Conservation (phyloP, 2,329 filamentous ascomycete species). For the Stachybotrys elegans region DNA sequence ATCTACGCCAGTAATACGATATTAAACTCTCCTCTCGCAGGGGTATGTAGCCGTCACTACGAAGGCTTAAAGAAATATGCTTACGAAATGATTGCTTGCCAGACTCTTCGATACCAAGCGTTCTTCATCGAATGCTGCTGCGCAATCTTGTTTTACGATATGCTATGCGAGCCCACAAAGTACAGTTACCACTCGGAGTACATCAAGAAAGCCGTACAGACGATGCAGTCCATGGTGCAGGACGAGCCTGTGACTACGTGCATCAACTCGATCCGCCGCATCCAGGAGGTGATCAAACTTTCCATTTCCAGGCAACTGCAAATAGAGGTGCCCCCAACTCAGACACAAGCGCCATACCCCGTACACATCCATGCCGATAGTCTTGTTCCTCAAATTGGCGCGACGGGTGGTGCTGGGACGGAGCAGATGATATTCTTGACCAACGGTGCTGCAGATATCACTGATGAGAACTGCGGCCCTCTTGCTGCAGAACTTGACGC, state of each 20-base stretch:
- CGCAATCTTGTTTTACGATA: neutral
- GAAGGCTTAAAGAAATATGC: no score
- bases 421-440: constrained; percentile 2
- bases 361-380: neutral
- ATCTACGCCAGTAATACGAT: neutral
- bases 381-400: neutral
- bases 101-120: neutral
- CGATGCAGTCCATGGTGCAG: neutral
- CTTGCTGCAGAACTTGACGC: neutral
- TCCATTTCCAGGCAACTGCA: neutral
- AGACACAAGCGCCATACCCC: neutral
- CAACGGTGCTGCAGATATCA: neutral
- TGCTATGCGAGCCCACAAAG: neutral
- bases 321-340: neutral
- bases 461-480: neutral
- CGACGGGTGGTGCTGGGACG: neutral
- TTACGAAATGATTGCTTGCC: neutral
- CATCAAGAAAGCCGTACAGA: neutral
- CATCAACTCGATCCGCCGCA: neutral
- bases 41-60: no score
- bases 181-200: constrained; percentile 2
- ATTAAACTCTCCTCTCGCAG: no score
- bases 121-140: constrained; percentile 3
- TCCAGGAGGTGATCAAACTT: neutral
- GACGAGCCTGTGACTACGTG: constrained; percentile 1